phyloP scores from a whole-genome alignment of 345 rosid species.

The Draba incana region DNA sequence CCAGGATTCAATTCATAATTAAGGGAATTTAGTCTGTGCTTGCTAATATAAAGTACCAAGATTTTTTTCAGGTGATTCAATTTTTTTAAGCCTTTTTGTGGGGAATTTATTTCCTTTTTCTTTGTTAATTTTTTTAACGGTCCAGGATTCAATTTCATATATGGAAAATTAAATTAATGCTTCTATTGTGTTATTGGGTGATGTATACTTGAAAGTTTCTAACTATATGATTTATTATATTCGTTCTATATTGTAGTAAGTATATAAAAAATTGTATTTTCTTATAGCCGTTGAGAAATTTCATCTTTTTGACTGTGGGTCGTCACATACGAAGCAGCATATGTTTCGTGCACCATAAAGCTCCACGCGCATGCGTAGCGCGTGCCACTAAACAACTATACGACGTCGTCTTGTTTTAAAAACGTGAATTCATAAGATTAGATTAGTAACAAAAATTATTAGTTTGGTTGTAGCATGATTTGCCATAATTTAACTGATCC shows the following conservation, averaged over 20 bases:
- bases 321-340: slow-evolving; percentile 2
- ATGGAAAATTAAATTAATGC: too few relatives aligned
- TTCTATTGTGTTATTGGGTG: not conserved
- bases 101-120: not conserved
- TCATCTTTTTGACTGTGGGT: slow-evolving; percentile 3
- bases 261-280: not conserved
- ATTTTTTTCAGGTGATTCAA: not conserved
- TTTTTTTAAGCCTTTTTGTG: too few relatives aligned
- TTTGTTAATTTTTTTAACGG: not conserved
- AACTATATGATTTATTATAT: not conserved
- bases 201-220: not conserved
- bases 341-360: not conserved
- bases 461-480: too few relatives aligned
- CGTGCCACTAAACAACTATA: not conserved
- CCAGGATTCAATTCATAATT: not conserved
- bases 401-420: not conserved
- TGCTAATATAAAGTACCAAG: not conserved
- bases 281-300: slow-evolving; percentile 20
- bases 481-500: too few relatives aligned
- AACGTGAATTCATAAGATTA: too few relatives aligned
- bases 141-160: not conserved
- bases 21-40: not conserved
- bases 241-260: not conserved
- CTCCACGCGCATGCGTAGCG: not conserved
- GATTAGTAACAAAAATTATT: too few relatives aligned